A percentile compares a stretch with the other conserved stretches of the same genome.
Evolutionary conservation across 2,329 filamentous ascomycete species (phyloP).

Genomic region (Cladosporium sp.): DNA sequence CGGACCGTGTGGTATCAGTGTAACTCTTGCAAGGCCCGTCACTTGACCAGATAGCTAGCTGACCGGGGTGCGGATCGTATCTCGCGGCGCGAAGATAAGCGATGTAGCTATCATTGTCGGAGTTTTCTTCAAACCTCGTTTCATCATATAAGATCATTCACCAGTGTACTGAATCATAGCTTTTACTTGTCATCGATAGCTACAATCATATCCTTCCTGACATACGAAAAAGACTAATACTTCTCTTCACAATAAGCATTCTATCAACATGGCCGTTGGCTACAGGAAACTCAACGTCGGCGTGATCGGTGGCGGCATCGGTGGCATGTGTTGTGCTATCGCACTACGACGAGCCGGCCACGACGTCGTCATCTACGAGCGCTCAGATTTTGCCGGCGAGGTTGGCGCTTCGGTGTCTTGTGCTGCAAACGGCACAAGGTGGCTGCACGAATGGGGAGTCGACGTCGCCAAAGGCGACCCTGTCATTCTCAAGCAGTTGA

Average conservation of each 20-base stretch:
- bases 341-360: slow-evolving; percentile 52
- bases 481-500: slow-evolving; percentile 61
- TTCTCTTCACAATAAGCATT: not conserved
- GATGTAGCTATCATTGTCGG: too few relatives aligned
- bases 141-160: not conserved
- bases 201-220: not conserved
- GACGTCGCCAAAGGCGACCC: slow-evolving; percentile 62
- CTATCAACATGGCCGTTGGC: slow-evolving; percentile 1
- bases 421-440: slow-evolving; percentile 65
- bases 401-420: slow-evolving; percentile 65
- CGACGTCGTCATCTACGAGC: slow-evolving; percentile 58
- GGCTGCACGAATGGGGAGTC: slow-evolving; percentile 65
- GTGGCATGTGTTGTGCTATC: slow-evolving; percentile 49
- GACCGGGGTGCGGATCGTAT: not conserved
- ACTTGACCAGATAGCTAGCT: not conserved
- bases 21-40: not conserved
- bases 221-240: not conserved
- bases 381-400: slow-evolving; percentile 62
- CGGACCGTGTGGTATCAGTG: too few relatives aligned
- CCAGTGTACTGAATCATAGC: not conserved
- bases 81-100: too few relatives aligned
- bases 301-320: slow-evolving; percentile 51
- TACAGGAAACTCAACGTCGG: slow-evolving; percentile 28
- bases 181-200: not conserved
- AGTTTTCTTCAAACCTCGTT: not conserved